Conservation (phyloP, 768 basidiomycete genomes). For the Guyanaporus albipodus region DNA sequence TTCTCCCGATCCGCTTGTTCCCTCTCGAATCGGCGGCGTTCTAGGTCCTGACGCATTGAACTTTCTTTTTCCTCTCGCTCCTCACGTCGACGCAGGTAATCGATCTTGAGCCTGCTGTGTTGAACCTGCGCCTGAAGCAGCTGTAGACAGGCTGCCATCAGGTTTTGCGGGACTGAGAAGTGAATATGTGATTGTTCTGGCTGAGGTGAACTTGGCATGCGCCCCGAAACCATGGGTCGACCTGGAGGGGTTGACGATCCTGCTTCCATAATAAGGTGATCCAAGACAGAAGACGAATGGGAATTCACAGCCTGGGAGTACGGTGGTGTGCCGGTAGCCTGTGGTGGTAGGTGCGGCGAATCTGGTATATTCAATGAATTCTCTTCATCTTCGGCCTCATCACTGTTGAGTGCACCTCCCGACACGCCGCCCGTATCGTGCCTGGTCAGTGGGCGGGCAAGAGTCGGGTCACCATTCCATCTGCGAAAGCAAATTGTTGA, state of each 20-base stretch:
- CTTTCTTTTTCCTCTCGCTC: constrained; percentile 67
- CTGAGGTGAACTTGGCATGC: constrained; percentile 13
- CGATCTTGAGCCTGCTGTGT: constrained; percentile 65
- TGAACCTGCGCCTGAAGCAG: constrained; percentile 65
- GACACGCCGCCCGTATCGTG: constrained; percentile 32
- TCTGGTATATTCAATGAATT: constrained; percentile 42
- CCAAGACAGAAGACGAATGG: constrained; percentile 12
- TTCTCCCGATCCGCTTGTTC: constrained; percentile 56
- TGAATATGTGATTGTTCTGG: constrained; percentile 43
- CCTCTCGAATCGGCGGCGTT: constrained; percentile 50
- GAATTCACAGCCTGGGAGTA: constrained; percentile 18
- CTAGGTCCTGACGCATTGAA: constrained; percentile 45
- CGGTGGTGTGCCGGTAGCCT: constrained; percentile 19
- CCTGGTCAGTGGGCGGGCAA: constrained; percentile 44
- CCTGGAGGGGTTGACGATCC: constrained; percentile 17
- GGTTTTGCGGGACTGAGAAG: constrained; percentile 51
- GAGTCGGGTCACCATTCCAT: constrained; percentile 65
- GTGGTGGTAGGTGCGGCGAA: constrained; percentile 27
- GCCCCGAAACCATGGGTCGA: constrained; percentile 11
- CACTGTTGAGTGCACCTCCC: constrained; percentile 36
- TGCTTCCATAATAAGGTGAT: constrained; percentile 18
- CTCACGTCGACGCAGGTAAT: constrained; percentile 62
- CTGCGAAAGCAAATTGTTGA: constrained; percentile 31
- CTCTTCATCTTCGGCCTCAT: constrained; percentile 52
- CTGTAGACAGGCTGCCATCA: constrained; percentile 55